A percentile compares a stretch with the other conserved stretches of the same genome.
phyloP scores from a whole-genome alignment of 345 rosid species.

The Euclidium syriacum region DNA sequence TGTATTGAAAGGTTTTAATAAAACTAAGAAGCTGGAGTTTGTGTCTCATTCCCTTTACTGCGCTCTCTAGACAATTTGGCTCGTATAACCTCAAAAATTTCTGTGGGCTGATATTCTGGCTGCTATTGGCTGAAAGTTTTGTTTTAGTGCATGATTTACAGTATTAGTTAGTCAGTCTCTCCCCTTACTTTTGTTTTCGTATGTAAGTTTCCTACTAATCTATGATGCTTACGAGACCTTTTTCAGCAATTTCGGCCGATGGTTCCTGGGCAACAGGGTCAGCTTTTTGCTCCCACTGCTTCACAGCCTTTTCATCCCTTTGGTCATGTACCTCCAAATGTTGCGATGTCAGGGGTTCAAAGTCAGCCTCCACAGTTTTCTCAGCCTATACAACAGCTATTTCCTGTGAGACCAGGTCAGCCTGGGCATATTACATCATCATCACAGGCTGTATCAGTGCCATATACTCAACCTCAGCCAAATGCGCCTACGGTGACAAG shows the following conservation, averaged over 20 bases:
- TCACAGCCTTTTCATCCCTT: slow-evolving; percentile 72
- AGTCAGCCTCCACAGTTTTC: slow-evolving; percentile 57
- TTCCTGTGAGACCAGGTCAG: slow-evolving; percentile 64
- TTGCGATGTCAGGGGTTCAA: slow-evolving; percentile 48
- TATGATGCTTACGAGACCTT: slow-evolving; percentile 4
- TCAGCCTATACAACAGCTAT: slow-evolving; percentile 68
- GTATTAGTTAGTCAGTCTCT: not conserved
- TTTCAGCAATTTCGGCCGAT: slow-evolving; percentile 61
- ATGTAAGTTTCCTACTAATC: not conserved
- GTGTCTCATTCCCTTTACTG: not conserved
- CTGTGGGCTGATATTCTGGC: not conserved
- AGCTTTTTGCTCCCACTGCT: slow-evolving; percentile 49
- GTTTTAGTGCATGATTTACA: not conserved
- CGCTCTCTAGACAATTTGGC: not conserved
- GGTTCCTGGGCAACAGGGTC: slow-evolving; percentile 61
- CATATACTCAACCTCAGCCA: slow-evolving; percentile 54
- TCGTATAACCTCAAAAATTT: not conserved
- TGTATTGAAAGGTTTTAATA: not conserved
- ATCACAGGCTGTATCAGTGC: slow-evolving; percentile 49
- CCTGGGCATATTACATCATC: slow-evolving; percentile 56
- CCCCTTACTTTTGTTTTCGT: slow-evolving; percentile 23
- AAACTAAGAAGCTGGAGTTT: not conserved
- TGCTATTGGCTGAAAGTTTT: not conserved
- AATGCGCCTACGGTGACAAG: slow-evolving; percentile 37
- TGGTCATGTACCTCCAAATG: slow-evolving; percentile 60